Percentiles rank a stretch among this genome's conserved stretches.
Conservation (phyloP, 2,329 filamentous ascomycete species). For the Penicillium sp. region DNA sequence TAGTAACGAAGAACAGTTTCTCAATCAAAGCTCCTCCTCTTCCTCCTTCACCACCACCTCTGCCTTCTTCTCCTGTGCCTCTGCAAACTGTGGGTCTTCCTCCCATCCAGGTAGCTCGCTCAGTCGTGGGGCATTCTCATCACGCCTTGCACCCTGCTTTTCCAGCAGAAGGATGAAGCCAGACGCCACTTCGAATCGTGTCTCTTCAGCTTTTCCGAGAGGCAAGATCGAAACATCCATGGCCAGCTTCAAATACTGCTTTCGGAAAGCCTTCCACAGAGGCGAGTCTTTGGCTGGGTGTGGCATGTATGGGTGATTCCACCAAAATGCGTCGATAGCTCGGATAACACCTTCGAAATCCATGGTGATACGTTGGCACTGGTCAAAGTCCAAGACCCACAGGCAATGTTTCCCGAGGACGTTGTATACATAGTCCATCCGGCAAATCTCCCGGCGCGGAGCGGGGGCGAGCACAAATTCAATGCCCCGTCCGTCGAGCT, state of each 20-base stretch:
- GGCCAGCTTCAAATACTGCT: neutral
- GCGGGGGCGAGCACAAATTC: neutral
- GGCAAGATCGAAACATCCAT: neutral
- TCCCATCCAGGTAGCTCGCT: no score
- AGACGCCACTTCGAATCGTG: neutral
- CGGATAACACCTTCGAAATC: neutral
- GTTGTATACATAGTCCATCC: neutral
- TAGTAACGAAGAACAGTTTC: no score
- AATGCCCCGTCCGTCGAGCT: neutral
- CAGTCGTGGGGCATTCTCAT: neutral
- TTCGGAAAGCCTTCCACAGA: neutral
- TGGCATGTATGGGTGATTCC: neutral
- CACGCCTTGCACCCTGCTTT: neutral
- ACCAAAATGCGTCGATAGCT: neutral
- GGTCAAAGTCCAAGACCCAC: neutral
- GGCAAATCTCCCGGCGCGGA: neutral
- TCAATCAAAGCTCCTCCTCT: no score
- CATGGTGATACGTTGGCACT: neutral
- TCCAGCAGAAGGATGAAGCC: neutral
- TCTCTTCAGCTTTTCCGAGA: neutral
- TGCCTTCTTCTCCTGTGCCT: no score
- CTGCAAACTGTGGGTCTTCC: no score
- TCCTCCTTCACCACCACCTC: no score
- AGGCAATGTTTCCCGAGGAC: neutral
- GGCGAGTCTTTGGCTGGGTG: neutral